Percentiles rank a stretch among this genome's conserved stretches.
Conservation (phyloP, 2,329 filamentous ascomycete genomes). For the Cladosporium halotolerans region DNA sequence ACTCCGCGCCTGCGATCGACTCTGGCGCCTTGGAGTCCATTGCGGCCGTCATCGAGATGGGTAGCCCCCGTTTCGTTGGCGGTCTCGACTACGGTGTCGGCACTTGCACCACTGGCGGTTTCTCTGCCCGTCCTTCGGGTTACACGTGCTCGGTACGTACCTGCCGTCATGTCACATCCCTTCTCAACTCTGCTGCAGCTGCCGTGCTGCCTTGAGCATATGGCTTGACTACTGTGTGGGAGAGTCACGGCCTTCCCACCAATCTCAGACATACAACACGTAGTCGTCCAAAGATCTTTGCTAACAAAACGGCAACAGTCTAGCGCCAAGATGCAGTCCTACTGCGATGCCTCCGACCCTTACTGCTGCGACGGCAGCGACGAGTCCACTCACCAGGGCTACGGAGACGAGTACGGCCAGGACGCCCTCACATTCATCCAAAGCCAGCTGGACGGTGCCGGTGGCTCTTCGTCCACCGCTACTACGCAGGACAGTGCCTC, state of each 20-base stretch:
- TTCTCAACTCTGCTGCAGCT: no score
- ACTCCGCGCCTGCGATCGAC: conserved; percentile 19
- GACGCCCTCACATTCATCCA: conserved; percentile 55
- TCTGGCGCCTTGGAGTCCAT: conserved; percentile 10
- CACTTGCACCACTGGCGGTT: conserved; percentile 52
- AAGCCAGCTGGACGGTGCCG: conserved; percentile 36
- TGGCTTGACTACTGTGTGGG: no score
- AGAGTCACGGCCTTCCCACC: no score
- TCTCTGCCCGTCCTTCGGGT: conserved; percentile 24
- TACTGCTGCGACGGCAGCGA: conserved; percentile 62
- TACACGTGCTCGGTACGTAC: conserved; percentile 6
- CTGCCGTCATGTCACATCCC: no score
- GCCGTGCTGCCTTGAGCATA: no score
- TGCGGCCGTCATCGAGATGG: conserved; percentile 22
- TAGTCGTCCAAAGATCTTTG: no score
- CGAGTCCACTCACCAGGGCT: conserved; percentile 54
- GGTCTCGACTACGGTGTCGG: conserved; percentile 57
- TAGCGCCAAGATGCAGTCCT: conserved; percentile 48
- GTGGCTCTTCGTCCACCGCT: background rate
- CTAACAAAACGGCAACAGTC: background rate
- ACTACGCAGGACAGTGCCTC: background rate
- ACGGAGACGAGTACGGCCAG: conserved; percentile 53
- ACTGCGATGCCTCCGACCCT: conserved; percentile 58
- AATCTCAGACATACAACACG: no score
- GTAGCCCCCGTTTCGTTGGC: conserved; percentile 50